These are phyloP conservation scores for Lasiodiplodia citricola DNA, from an alignment of 2,329 filamentous ascomycete species.

Conservation along the genomic window DNA sequence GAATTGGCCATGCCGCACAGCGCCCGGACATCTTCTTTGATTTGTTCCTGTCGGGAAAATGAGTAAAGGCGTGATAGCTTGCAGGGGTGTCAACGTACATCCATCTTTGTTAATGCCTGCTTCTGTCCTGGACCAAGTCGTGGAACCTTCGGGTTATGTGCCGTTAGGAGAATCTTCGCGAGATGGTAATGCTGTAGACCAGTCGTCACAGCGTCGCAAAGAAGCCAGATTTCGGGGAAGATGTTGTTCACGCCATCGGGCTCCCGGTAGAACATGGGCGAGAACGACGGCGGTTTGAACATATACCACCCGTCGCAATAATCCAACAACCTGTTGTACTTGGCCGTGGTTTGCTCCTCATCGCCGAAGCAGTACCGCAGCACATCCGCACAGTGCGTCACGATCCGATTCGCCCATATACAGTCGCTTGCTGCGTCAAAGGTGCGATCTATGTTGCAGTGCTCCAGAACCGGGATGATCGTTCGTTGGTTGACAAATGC, in stretches of 20 bases:
- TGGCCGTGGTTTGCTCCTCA: conserved; percentile 37
- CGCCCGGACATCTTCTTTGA: conserved; percentile 55
- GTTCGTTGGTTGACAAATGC: conserved; percentile 36
- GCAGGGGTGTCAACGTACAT: conserved; percentile 40
- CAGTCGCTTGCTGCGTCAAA: conserved; percentile 47
- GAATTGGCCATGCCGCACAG: conserved; percentile 65
- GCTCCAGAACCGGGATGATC: conserved; percentile 34
- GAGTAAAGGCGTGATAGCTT: neutral
- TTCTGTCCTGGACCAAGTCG: conserved; percentile 51
- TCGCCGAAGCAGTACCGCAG: conserved; percentile 63
- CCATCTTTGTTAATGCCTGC: conserved; percentile 47
- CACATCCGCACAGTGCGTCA: conserved; percentile 45
- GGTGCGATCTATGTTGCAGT: conserved; percentile 41
- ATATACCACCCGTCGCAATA: conserved; percentile 56
- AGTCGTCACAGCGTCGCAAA: conserved; percentile 63
- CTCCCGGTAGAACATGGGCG: conserved; percentile 58
- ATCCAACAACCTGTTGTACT: conserved; percentile 54
- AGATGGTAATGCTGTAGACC: conserved; percentile 66
- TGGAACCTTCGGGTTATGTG: conserved; percentile 61
- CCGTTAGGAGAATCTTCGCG: conserved; percentile 61
- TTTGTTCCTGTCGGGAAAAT: conserved; percentile 44
- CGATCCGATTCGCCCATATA: conserved; percentile 50
- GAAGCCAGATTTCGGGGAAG: conserved; percentile 65
- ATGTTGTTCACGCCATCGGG: conserved; percentile 43
- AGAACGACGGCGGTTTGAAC: conserved; percentile 58